A percentile compares a stretch with the other conserved stretches of the same genome.
Evolutionary conservation across 2,329 filamentous ascomycete genomes (phyloP).

Genomic region (Zalaria sp.): DNA sequence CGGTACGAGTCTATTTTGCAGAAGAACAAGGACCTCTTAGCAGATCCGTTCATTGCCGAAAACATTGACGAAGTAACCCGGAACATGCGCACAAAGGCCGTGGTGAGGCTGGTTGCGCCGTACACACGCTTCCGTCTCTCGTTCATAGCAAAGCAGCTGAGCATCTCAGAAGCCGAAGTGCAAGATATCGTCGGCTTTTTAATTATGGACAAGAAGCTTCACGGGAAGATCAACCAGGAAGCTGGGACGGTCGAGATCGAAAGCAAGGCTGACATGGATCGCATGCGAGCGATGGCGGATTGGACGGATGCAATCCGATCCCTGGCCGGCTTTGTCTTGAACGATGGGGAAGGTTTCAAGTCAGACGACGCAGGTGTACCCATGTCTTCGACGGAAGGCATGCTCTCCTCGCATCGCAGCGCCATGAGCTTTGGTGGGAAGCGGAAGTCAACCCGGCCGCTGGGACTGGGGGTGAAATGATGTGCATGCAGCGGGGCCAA

Average conservation of each 20-base stretch:
- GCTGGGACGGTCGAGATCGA: constrained; percentile 71
- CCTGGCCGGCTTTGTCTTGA: constrained; percentile 59
- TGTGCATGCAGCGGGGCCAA: constrained; percentile 9
- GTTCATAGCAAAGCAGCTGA: constrained; percentile 79
- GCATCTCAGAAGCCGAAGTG: constrained; percentile 73
- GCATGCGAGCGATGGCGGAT: constrained; percentile 56
- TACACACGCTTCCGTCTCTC: constrained; percentile 83
- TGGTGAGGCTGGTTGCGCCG: constrained; percentile 83
- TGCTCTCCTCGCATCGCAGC: constrained; percentile 3
- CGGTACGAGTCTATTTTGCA: constrained; percentile 78
- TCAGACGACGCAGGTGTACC: constrained; percentile 22
- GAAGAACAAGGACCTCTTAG: constrained; percentile 75
- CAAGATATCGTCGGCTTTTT: constrained; percentile 92
- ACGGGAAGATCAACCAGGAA: constrained; percentile 81
- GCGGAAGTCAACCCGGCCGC: constrained; percentile 13
- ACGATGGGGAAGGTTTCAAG: constrained; percentile 61
- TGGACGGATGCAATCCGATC: constrained; percentile 57
- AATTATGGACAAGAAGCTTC: constrained; percentile 78
- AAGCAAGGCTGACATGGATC: constrained; percentile 57
- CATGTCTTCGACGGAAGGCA: constrained; percentile 3
- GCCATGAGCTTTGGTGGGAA: constrained; percentile 12
- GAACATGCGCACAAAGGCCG: constrained; percentile 93
- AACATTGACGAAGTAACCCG: constrained; percentile 98
- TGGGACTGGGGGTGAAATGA: constrained; percentile 12
- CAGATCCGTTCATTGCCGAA: constrained; percentile 91